Base-by-base conservation (phyloP, 2,329 filamentous ascomycete species). In the Coniosporium tulheliwenetii region DNA sequence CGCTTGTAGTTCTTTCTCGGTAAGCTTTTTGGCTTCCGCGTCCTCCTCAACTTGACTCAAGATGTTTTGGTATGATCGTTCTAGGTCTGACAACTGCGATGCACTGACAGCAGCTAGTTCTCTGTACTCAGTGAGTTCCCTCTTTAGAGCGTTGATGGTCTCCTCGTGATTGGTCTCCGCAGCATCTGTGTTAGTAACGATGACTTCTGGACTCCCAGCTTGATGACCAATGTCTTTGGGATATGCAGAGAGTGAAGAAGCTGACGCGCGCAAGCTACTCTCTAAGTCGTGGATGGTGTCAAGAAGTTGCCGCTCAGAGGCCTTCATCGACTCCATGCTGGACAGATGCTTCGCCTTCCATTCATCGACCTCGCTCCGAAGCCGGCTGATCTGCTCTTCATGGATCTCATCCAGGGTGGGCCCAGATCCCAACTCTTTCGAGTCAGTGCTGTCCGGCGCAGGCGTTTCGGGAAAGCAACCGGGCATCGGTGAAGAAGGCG, bases 101-200 rank as follows among this genome's bases (percentile, higher is more conserved):
- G 77, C 67, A 50, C 87, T 84, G 48, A 66, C 70, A 46, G 73
- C 71, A 50, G 93, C 79, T 32, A 82, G 74, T 3, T 71, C 64
- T 62, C 83, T 87, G 62, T 93, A 86, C 54, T 85, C 78, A 39
- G 87, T 77, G 40, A 95, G 79, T 55, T 93, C 80, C 44, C 63
- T 70, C 46, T 82, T 81, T 35, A 95, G 62, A 7, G 4, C 19
- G 3, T 3, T 26, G 19, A 7, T 26, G 15, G 63, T 54, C 41
- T 69, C 66, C 4, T 37, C 41, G 4, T 12, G 8, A 9, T 44
- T 39, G 30, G 51, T 49, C 5, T 52, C 52, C 30, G 52, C 50
- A 38, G 54, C 48, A 8, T 37, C 35, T 10, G 34, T 36, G 31
- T 39, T 40, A 3, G 19, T 26, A 26, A 26, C 19, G 19, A 26